Conservation (phyloP, 2,329 filamentous ascomycete species). For the Davidsoniella eucalypti region DNA sequence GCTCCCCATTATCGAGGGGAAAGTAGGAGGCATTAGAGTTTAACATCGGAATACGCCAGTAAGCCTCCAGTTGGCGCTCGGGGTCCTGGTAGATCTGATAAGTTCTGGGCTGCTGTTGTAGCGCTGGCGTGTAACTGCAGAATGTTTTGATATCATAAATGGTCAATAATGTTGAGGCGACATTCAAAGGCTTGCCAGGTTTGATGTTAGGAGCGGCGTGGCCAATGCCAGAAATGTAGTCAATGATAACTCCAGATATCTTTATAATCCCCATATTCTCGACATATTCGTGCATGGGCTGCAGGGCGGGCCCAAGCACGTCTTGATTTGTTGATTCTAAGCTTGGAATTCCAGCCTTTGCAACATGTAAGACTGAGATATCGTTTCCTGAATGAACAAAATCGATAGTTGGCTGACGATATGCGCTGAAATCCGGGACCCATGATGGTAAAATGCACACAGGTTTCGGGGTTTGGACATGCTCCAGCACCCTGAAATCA, state of each 20-base stretch:
- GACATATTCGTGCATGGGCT: not conserved
- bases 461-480: conserved; percentile 5
- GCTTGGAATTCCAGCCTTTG: not conserved
- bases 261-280: not conserved
- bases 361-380: not conserved
- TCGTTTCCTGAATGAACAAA: not conserved
- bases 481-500: conserved; percentile 1
- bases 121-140: conserved; percentile 1
- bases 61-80: not conserved
- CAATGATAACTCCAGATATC: conserved; percentile 6
- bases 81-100: conserved; percentile 4
- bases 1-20: not conserved
- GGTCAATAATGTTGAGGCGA: not conserved
- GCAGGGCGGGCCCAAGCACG: conserved; percentile 1
- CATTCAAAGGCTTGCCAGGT: not conserved
- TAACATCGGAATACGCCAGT: not conserved
- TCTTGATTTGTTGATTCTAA: not conserved
- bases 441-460: not conserved
- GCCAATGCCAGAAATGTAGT: not conserved
- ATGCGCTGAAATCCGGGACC: conserved; percentile 6
- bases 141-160: not conserved
- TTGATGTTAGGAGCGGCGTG: not conserved
- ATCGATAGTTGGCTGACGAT: conserved; percentile 4
- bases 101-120: conserved; percentile 2
- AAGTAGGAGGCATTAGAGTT: not conserved